Evolutionary conservation across 345 rosid genomes (phyloP), one percentile per base, ranked within the genome.

Genomic region (Brassica carinata): DNA sequence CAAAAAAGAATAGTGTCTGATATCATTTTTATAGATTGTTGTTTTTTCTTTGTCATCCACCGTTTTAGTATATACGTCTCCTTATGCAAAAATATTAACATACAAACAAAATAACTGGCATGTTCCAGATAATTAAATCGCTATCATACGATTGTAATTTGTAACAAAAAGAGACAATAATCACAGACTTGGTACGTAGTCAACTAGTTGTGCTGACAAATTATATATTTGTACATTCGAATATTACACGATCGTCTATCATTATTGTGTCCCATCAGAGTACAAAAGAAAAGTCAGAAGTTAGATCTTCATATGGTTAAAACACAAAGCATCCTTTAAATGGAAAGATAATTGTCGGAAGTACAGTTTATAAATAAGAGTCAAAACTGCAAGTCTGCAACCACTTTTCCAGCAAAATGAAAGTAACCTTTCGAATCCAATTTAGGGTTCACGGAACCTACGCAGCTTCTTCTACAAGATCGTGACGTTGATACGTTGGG

Each of bases 341-440:
- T 74, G 29, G 83, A 74, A 69, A 74, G 45, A 74, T 23, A 48
- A 31, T 80, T 75, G 79, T 80, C 83, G 83, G 83, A 74, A 51
- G 75, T 69, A 80, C 75, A n/a, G 7, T 67, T 67, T 48, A 34
- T 11, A 30, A 8, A 65, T 18, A 66, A 17, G 40, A 58, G 64
- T 73, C 78, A 73, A 53, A 53, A 53, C 19, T 53, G 58, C 58
- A 53, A 23, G 15, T n/a, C 19, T 53, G 58, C 58, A 55, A 55
- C 61, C 7, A 17, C 61, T 55, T 48, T 48, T 48, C 18, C 15
- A n/a, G 8, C 19, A 13, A 48, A 43, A 64, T 7, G 15, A 1
- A 69, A 26, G 30, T 58, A 48, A 71, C 72, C 74, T 80, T 74
- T 65, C 51, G 45, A 31, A 53, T 63, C 61, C 59, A 53, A 15